A percentile compares a stretch with the other conserved stretches of the same genome.
Conservation (phyloP, 2,329 filamentous ascomycete species). For the Huntiella abstrusa region DNA sequence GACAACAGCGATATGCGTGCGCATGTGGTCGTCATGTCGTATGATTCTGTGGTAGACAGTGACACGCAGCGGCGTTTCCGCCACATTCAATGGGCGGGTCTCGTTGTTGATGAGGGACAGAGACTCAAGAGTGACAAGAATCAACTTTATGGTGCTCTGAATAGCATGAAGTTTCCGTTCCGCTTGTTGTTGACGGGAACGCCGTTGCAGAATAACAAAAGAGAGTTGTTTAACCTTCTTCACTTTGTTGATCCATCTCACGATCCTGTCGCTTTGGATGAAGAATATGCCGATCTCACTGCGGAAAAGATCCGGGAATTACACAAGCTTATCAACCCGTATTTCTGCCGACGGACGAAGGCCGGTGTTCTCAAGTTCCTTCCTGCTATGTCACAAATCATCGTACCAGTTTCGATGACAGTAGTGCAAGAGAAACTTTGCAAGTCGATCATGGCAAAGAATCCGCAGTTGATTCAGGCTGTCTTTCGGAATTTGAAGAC, state of each 20-base stretch:
- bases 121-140: constrained; percentile 86
- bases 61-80: constrained; percentile 47
- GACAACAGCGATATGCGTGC: constrained; percentile 51
- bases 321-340: constrained; percentile 63
- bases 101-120: constrained; percentile 91
- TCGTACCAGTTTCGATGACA: constrained; percentile 90
- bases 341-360: constrained; percentile 62
- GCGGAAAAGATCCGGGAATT: constrained; percentile 65
- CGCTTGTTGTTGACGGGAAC: constrained; percentile 78
- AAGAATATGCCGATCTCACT: constrained; percentile 57
- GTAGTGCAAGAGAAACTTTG: constrained; percentile 84
- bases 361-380: constrained; percentile 78
- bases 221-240: constrained; percentile 88
- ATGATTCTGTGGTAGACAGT: constrained; percentile 68
- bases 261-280: constrained; percentile 56
- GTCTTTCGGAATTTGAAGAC: constrained; percentile 57
- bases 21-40: constrained; percentile 88
- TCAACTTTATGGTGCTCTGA: constrained; percentile 57
- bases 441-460: constrained; percentile 82
- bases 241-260: constrained; percentile 67
- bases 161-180: constrained; percentile 58
- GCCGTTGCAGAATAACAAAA: constrained; percentile 84
- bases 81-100: constrained; percentile 60
- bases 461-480: constrained; percentile 69
- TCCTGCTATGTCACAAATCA: constrained; percentile 85